These are phyloP conservation scores for Penicillium dipodomyicola DNA, from an alignment of 495 filamentous ascomycete species.

Conservation along the genomic window DNA sequence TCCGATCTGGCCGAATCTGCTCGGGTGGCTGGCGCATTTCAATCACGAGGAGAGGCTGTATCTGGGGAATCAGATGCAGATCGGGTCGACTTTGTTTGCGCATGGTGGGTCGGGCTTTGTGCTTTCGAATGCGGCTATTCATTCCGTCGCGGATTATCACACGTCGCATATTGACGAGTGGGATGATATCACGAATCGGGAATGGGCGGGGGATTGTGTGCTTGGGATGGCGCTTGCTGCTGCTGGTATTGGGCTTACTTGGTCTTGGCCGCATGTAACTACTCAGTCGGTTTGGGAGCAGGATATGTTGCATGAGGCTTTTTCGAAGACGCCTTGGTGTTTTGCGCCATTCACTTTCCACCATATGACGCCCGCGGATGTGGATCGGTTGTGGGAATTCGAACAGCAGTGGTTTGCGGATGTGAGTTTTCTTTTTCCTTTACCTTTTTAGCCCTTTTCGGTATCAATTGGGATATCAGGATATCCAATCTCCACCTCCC, in stretches of 20 bases:
- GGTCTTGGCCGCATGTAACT: constrained; percentile 41
- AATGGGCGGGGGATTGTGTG: constrained; percentile 47
- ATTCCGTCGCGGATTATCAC: constrained; percentile 24
- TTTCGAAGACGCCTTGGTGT: constrained; percentile 46
- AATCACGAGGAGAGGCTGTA: constrained; percentile 50
- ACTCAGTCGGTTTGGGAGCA: constrained; percentile 36
- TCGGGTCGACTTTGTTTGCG: constrained; percentile 49
- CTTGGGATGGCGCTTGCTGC: constrained; percentile 44
- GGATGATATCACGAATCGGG: constrained; percentile 27
- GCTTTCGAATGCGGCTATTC: constrained; percentile 40
- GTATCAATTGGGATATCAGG: not conserved
- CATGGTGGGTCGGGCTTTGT: constrained; percentile 67
- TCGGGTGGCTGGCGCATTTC: constrained; percentile 53
- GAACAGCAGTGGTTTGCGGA: constrained; percentile 42
- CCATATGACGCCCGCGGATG: constrained; percentile 44
- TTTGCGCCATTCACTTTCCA: constrained; percentile 48
- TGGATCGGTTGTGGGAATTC: constrained; percentile 38
- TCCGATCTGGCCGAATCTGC: constrained; percentile 60
- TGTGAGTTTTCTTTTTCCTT: not conserved
- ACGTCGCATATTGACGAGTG: constrained; percentile 20
- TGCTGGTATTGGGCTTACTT: constrained; percentile 31
- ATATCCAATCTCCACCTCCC: not conserved
- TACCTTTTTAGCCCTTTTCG: not conserved
- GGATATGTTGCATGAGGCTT: constrained; percentile 38
- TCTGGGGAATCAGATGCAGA: constrained; percentile 54